These are phyloP conservation scores for Hyaloperonospora brassicae DNA, from an alignment of 352 stramenopile genomes.

Conservation along the genomic window DNA sequence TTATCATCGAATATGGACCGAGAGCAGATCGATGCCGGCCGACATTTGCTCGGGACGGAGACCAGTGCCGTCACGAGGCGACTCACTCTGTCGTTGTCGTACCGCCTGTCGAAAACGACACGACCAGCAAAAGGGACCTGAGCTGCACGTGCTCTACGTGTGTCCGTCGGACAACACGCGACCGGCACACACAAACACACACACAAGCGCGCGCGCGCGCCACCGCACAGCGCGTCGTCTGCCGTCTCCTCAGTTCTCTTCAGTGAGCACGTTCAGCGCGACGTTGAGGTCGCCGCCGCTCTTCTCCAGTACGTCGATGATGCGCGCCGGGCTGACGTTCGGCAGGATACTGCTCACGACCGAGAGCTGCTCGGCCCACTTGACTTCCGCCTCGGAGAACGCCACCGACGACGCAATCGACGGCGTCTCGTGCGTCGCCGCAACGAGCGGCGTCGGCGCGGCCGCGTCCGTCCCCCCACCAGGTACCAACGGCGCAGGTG, in stretches of 20 bases:
- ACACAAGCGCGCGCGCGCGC: background rate
- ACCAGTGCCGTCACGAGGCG: too few species aligned
- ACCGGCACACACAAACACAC: background rate
- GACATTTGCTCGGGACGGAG: too few species aligned
- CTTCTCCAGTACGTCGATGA: constrained; percentile 57
- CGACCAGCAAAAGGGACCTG: too few species aligned
- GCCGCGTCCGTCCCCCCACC: constrained; percentile 6
- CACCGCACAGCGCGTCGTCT: background rate
- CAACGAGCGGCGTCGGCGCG: constrained; percentile 4
- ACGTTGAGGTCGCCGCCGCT: constrained; percentile 62
- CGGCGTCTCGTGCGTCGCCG: constrained; percentile 22
- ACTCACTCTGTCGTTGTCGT: too few species aligned
- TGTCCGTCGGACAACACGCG: too few species aligned
- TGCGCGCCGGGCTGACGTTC: constrained; percentile 33
- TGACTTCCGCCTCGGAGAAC: constrained; percentile 56
- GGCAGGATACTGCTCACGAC: constrained; percentile 59
- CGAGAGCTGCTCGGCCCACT: constrained; percentile 62
- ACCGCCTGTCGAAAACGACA: too few species aligned
- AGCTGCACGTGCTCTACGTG: too few species aligned
- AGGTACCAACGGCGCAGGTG: constrained; percentile 2
- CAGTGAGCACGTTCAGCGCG: constrained; percentile 70
- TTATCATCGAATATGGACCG: too few species aligned
- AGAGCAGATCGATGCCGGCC: too few species aligned
- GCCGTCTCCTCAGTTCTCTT: constrained; percentile 29
- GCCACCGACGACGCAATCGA: constrained; percentile 25